Evolutionary conservation across 805 yeast species (phyloP), one percentile per base, ranked within the genome.

Genomic region (Tetrapisispora iriomotensis): DNA sequence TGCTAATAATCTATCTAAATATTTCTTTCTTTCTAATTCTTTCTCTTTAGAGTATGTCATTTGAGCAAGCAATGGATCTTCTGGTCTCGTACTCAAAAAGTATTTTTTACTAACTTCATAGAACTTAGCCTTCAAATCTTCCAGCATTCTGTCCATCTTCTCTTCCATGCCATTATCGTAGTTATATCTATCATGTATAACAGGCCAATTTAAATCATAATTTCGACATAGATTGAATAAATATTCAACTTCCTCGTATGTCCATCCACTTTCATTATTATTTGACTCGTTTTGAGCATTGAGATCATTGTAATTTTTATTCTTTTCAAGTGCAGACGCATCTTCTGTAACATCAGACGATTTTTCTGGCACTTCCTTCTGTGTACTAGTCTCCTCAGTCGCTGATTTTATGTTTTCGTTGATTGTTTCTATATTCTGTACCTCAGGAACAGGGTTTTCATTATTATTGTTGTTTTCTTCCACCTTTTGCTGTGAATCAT

Each of bases 71-170:
- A 74, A 68, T 21, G 73, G 69, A 44, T 75, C 75, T 25, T 62
- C 56, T 38, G 70, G 61, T 41, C 64, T 58, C 39, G 71, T 65
- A 43, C 59, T 60, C 37, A 59, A 56, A 37, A 82, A 61, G 20
- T 82, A 66, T 40, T 71, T 67, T 25, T 75, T 72, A 34, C 83
- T 74, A 8, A 85, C 77, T 15, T 67, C 60, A 54, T 88, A 92
- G 56, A 85, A 86, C 28, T 87, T 78, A 40, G 77, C 86, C 50
- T 87, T 86, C 40, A 92, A 60, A 45, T 87, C 96, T 50, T 90
- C 97, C 20, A 83, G 45, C 0, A 77, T 54, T 23, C 92, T 63
- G 6, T 48, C 43, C 24, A 45, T 48, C 8, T 45, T 33, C 6
- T 14, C 10, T 7, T 2, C 10, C 6, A 5, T 21, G 6, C 24